phyloP scores from a whole-genome alignment of 2,329 filamentous ascomycete species.

The Neonectria ditissima region DNA sequence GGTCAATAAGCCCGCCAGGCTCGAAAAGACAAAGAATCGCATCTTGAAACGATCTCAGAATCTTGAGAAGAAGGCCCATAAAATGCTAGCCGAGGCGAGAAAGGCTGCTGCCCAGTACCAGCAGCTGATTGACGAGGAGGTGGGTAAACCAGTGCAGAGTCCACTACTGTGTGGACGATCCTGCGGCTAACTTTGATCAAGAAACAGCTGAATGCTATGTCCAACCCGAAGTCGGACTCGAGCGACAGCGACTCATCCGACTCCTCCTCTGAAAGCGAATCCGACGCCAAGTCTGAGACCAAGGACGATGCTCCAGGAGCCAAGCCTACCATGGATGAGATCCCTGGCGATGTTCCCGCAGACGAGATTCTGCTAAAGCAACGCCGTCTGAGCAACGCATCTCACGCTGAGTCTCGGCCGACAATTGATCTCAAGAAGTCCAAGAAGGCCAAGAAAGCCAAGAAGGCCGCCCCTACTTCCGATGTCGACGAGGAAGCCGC shows the following conservation, averaged over 20 bases:
- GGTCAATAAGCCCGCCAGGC: constrained; percentile 46
- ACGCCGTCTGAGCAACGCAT: constrained; percentile 46
- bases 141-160: constrained; percentile 26
- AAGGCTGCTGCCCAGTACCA: constrained; percentile 47
- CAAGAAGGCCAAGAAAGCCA: constrained; percentile 33
- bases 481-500: constrained; percentile 31
- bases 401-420: constrained; percentile 26
- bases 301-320: constrained; percentile 40
- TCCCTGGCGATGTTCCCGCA: constrained; percentile 40
- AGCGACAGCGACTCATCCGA: constrained; percentile 36
- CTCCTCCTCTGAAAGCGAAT: constrained; percentile 32
- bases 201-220: not conserved
- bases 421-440: constrained; percentile 38
- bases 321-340: constrained; percentile 36
- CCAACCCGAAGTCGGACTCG: constrained; percentile 4
- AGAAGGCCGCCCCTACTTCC: constrained; percentile 3
- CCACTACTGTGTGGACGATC: not conserved
- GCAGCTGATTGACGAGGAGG: constrained; percentile 40
- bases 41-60: constrained; percentile 55
- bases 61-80: constrained; percentile 47
- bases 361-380: constrained; percentile 49
- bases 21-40: constrained; percentile 54
- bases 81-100: constrained; percentile 56
- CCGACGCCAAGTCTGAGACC: constrained; percentile 36
- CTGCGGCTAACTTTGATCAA: constrained; percentile 3